Conservation (phyloP, 257 asterid genomes). For the Gynochthodes officinalis region DNA sequence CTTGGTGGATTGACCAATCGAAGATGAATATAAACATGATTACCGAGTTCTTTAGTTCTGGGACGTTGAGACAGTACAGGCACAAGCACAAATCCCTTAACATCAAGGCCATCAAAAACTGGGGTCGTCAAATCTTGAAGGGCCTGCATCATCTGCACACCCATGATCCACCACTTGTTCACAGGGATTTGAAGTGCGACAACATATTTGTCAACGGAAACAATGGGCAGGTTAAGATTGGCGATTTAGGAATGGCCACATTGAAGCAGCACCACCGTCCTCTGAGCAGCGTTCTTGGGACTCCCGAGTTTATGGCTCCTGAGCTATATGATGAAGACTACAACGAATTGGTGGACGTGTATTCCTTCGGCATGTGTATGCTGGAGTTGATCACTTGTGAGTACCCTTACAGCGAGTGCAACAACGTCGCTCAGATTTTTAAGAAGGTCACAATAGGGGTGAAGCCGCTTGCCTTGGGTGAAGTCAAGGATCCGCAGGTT, state of each 20-base stretch:
- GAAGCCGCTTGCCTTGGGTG: slow-evolving; percentile 31
- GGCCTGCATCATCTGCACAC: slow-evolving; percentile 28
- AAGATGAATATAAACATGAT: slow-evolving; percentile 31
- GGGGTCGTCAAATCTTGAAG: slow-evolving; percentile 28
- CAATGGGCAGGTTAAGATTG: slow-evolving; percentile 32
- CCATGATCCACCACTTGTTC: slow-evolving; percentile 24
- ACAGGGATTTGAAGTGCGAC: slow-evolving; percentile 36
- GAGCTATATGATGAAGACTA: slow-evolving; percentile 45
- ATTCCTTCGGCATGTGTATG: slow-evolving; percentile 54
- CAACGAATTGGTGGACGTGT: slow-evolving; percentile 40
- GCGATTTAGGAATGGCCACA: slow-evolving; percentile 36
- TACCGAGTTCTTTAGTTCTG: slow-evolving; percentile 34
- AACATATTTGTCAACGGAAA: slow-evolving; percentile 30
- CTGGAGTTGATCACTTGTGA: slow-evolving; percentile 41
- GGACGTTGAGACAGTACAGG: slow-evolving; percentile 34
- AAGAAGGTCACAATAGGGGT: slow-evolving; percentile 37
- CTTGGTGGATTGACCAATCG: slow-evolving; percentile 35
- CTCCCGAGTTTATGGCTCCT: slow-evolving; percentile 49
- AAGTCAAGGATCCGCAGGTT: slow-evolving; percentile 32
- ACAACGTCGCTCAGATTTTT: slow-evolving; percentile 31
- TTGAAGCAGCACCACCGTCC: slow-evolving; percentile 17
- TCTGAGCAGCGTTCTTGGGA: slow-evolving; percentile 31
- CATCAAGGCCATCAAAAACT: slow-evolving; percentile 27
- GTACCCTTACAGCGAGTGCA: slow-evolving; percentile 40
- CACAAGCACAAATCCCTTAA: slow-evolving; percentile 23